Evolutionary conservation across 2,329 filamentous ascomycete genomes (phyloP).

Genomic region (Phoma sp.): DNA sequence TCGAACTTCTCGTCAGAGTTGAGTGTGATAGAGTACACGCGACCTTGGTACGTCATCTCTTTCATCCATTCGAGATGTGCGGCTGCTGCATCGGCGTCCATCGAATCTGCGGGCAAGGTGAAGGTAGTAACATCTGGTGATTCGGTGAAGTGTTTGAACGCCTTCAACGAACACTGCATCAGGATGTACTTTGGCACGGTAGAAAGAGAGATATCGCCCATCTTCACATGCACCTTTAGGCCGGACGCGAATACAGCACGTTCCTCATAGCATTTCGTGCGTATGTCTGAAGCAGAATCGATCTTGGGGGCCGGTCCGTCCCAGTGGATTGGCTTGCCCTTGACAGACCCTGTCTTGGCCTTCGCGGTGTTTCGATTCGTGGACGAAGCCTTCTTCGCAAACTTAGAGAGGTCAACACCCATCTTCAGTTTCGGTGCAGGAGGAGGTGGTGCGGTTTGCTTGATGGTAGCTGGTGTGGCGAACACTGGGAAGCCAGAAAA

Average conservation of each 20-base stretch:
- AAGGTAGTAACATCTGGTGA: constrained; percentile 22
- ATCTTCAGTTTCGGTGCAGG: constrained; percentile 31
- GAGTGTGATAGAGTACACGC: constrained; percentile 34
- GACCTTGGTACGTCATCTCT: constrained; percentile 28
- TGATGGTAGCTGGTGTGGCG: constrained; percentile 26
- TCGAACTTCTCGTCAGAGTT: constrained; percentile 22
- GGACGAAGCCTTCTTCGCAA: constrained; percentile 20
- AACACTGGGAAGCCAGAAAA: constrained; percentile 16
- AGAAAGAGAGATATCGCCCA: constrained; percentile 23
- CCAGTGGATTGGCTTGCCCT: constrained; percentile 3
- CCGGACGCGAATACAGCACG: constrained; percentile 31
- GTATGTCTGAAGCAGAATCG: constrained; percentile 23
- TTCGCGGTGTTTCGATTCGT: background rate
- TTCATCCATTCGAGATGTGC: constrained; percentile 33
- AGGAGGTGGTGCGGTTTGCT: constrained; percentile 24
- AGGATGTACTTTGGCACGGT: constrained; percentile 32
- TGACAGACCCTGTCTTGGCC: background rate
- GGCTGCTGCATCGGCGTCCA: constrained; percentile 25
- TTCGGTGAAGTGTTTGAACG: constrained; percentile 27
- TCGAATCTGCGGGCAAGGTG: constrained; percentile 20
- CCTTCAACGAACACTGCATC: constrained; percentile 37
- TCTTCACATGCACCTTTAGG: constrained; percentile 25
- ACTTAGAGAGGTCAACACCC: constrained; percentile 30
- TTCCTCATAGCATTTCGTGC: constrained; percentile 28
- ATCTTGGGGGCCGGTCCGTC: constrained; percentile 18